These are phyloP conservation scores for Penicillium olsonii DNA, from an alignment of 2,329 filamentous ascomycete genomes.

Conservation along the genomic window DNA sequence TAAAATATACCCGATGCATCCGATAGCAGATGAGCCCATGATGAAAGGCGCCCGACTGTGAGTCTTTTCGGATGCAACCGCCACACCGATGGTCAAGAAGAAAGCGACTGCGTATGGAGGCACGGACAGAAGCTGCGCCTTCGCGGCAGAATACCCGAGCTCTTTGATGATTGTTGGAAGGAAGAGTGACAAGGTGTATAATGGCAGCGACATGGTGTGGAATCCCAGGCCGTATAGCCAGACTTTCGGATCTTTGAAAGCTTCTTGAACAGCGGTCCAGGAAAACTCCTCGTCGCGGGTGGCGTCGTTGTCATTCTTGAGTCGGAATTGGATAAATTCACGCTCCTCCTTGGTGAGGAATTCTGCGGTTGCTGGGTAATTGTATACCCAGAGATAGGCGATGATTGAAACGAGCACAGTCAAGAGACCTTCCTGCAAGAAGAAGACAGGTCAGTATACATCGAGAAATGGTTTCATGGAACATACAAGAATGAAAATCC, in stretches of 20 bases:
- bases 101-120: slow-evolving; percentile 67
- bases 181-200: slow-evolving; percentile 43
- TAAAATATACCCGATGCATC: slow-evolving; percentile 63
- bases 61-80: slow-evolving; percentile 57
- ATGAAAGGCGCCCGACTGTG: slow-evolving; percentile 65
- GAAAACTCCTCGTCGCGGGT: slow-evolving; percentile 68
- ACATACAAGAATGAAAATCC: slow-evolving; percentile 62
- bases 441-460: not conserved
- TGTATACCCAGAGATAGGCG: slow-evolving; percentile 45
- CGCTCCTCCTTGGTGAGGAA: slow-evolving; percentile 54
- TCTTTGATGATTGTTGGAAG: slow-evolving; percentile 48
- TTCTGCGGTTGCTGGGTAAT: slow-evolving; percentile 45
- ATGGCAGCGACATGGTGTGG: slow-evolving; percentile 60
- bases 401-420: slow-evolving; percentile 58
- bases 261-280: slow-evolving; percentile 66
- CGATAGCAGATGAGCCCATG: slow-evolving; percentile 58
- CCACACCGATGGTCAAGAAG: slow-evolving; percentile 58
- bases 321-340: slow-evolving; percentile 60
- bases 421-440: slow-evolving; percentile 63
- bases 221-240: slow-evolving; percentile 22
- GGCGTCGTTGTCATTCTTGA: slow-evolving; percentile 69
- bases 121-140: slow-evolving; percentile 59
- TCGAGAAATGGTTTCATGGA: not conserved
- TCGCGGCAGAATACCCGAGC: slow-evolving; percentile 43
- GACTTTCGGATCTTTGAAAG: slow-evolving; percentile 56